Evolutionary conservation across 805 yeast genomes (phyloP), one percentile per base, ranked within the genome.

Genomic region (Yarrowia phangngaensis): DNA sequence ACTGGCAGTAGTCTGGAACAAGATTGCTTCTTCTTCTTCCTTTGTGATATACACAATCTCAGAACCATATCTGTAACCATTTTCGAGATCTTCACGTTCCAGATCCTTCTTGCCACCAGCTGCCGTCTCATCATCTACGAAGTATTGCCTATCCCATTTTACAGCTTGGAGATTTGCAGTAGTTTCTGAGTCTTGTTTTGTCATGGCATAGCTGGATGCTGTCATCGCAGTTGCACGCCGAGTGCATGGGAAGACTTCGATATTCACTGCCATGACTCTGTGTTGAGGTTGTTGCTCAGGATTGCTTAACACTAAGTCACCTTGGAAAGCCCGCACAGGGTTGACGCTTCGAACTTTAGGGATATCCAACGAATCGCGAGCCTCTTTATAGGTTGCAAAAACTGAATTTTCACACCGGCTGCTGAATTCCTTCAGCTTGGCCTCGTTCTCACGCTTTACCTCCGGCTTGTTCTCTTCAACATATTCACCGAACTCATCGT

Each of bases 21-120:
- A 78, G 60, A 3, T 71, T 65, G 43, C 28, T 8, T 67, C 66
- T 66, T 51, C 52, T 8, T 69, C 67, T 2, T 71, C 70, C 0
- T 69, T 63, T 11, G 80, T 77, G 5, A 84, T 58, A 0, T 79
- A 76, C 2, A 79, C 72, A 11, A 75, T 67, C 7, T 78, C 73
- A 1, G 70, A 67, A 3, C 94, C 90, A 58, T 80, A 87, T 54
- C 75, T 74, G 60, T 76, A 85, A 0, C 84, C 94, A 27, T 75
- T 75, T 4, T 72, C 71, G 19, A 76, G 67, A 6, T 71, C 71
- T 1, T 67, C 65, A 28, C 62, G 62, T 4, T 67, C 64, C 20
- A 78, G 65, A 2, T 58, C 52, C 54, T 56, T 62, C 12, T 52
- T 50, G 13, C 51, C 54, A 11, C 60, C 59, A 1, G 57, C 54